phyloP scores from a whole-genome alignment of 176 grass and related monocot species.

The Cenchrus purpureus region DNA sequence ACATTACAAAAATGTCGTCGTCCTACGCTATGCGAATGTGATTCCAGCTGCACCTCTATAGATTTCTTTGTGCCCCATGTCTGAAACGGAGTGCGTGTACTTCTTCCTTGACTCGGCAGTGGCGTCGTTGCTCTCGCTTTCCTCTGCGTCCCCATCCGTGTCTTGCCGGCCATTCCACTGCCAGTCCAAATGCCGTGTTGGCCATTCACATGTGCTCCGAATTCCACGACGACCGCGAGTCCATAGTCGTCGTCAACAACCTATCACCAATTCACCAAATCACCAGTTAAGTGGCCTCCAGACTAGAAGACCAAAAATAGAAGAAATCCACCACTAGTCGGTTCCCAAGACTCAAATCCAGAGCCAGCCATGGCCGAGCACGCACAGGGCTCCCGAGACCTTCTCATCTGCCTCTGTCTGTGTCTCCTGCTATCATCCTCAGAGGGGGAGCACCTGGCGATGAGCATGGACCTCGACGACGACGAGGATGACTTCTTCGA shows the following conservation, averaged over 20 bases:
- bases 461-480: conserved; percentile 33
- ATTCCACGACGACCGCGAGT: conserved; percentile 40
- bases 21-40: too few species aligned
- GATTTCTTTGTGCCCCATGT: not conserved
- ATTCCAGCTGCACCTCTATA: not conserved
- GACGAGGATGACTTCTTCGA: not conserved
- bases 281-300: not conserved
- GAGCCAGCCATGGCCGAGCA: conserved; percentile 34
- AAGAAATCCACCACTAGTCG: not conserved
- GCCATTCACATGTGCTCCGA: conserved; percentile 11
- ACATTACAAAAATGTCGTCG: not conserved
- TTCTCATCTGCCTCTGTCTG: not conserved
- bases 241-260: conserved; percentile 5
- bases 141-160: not conserved
- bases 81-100: not conserved
- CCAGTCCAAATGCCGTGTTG: conserved; percentile 28
- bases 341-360: not conserved
- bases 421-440: conserved; percentile 22
- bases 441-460: not conserved
- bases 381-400: not conserved
- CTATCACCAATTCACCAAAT: too few species aligned
- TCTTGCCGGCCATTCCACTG: not conserved
- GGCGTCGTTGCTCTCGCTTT: not conserved
- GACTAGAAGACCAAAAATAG: too few species aligned
- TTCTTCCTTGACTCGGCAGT: not conserved